These are phyloP conservation scores for Colletotrichum destructivum DNA, from an alignment of 2,329 filamentous ascomycete genomes.

Conservation along the genomic window DNA sequence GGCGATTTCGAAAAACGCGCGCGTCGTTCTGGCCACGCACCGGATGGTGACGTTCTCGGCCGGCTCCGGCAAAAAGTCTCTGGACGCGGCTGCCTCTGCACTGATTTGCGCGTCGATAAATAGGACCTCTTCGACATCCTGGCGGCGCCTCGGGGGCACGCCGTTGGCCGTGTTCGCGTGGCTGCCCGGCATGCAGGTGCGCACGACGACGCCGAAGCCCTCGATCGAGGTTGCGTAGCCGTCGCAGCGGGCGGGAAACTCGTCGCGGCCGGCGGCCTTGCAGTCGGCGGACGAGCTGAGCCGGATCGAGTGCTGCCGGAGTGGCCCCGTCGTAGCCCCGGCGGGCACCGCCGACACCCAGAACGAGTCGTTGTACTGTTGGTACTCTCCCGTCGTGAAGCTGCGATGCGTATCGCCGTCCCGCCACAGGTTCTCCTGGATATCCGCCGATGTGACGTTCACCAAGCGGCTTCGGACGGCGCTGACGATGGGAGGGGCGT, in stretches of 20 bases:
- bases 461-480: slow-evolving; percentile 22
- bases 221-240: slow-evolving; percentile 32
- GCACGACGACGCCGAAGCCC: slow-evolving; percentile 34
- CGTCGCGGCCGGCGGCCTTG: slow-evolving; percentile 11
- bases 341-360: slow-evolving; percentile 39
- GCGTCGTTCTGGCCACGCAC: slow-evolving; percentile 31
- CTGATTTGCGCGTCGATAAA: slow-evolving; percentile 34
- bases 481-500: slow-evolving; percentile 16
- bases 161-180: background rate
- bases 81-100: slow-evolving; percentile 10
- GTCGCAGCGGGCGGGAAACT: slow-evolving; percentile 31
- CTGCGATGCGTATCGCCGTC: slow-evolving; percentile 28
- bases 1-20: slow-evolving; percentile 41
- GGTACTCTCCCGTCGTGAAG: slow-evolving; percentile 25
- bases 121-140: slow-evolving; percentile 33
- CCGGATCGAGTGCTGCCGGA: slow-evolving; percentile 39
- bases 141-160: slow-evolving; percentile 24
- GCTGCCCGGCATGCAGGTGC: slow-evolving; percentile 31
- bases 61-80: slow-evolving; percentile 11
- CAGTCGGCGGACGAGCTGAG: slow-evolving; percentile 37
- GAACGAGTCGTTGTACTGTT: slow-evolving; percentile 35
- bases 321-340: slow-evolving; percentile 32
- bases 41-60: slow-evolving; percentile 35
- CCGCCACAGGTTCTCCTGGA: slow-evolving; percentile 40
- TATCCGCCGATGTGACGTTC: slow-evolving; percentile 32